phyloP scores from a whole-genome alignment of 2,329 filamentous ascomycete species.

The Lanzia echinophila region DNA sequence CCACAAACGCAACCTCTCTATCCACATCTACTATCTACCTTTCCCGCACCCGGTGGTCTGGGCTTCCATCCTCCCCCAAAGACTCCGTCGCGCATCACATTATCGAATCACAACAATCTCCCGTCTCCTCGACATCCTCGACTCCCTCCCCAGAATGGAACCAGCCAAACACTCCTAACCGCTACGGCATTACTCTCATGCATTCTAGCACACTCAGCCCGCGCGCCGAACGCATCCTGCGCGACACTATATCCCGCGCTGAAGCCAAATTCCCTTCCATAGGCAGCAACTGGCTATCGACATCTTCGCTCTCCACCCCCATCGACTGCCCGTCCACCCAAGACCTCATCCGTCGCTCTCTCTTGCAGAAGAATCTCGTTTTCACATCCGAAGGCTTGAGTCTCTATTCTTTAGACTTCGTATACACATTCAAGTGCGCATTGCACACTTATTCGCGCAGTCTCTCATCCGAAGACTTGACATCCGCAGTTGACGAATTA shows the following conservation, averaged over 20 bases:
- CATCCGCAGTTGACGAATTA: constrained; percentile 57
- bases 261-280: constrained; percentile 41
- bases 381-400: constrained; percentile 55
- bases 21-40: constrained; percentile 10
- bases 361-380: constrained; percentile 53
- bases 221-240: constrained; percentile 43
- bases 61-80: constrained; percentile 22
- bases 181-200: constrained; percentile 44
- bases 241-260: constrained; percentile 44
- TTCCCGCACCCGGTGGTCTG: constrained; percentile 22
- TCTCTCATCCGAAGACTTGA: constrained; percentile 35
- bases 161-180: constrained; percentile 29
- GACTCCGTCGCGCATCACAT: constrained; percentile 10
- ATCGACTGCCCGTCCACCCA: constrained; percentile 40
- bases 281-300: constrained; percentile 26
- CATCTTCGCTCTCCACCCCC: constrained; percentile 35
- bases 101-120: not conserved
- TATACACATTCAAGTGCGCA: constrained; percentile 59
- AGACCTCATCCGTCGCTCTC: constrained; percentile 49
- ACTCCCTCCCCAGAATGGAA: constrained; percentile 26
- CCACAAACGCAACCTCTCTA: constrained; percentile 9
- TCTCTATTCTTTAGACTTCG: constrained; percentile 51
- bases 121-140: constrained; percentile 13
- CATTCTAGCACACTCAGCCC: constrained; percentile 41
- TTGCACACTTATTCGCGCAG: constrained; percentile 50